These are phyloP conservation scores for Bipolaris zeicola DNA, from an alignment of 2,329 filamentous ascomycete genomes.

Conservation along the genomic window DNA sequence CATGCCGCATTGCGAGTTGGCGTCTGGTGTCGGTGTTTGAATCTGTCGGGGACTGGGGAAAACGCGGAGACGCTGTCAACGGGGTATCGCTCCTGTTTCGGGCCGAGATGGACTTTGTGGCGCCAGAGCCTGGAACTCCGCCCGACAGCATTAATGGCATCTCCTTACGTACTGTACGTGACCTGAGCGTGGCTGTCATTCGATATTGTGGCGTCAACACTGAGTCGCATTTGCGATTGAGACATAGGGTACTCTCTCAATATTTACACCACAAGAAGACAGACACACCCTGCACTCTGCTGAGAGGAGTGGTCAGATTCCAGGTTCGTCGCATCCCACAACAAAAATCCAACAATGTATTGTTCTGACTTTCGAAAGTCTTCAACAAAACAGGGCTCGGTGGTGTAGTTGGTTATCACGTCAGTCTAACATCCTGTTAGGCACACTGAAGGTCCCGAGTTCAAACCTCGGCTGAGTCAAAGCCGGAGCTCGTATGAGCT, in stretches of 20 bases:
- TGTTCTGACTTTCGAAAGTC: too few species aligned
- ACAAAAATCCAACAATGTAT: too few species aligned
- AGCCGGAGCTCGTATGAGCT: conserved; percentile 3
- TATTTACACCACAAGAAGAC: too few species aligned
- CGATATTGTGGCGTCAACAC: neutral
- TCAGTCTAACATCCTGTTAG: conserved; percentile 50
- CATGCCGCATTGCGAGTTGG: conserved; percentile 18
- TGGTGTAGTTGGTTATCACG: conserved; percentile 56
- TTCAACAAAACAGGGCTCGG: conserved; percentile 26
- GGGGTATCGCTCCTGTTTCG: conserved; percentile 12
- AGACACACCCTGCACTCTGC: too few species aligned
- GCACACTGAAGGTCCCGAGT: conserved; percentile 21
- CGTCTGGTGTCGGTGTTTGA: conserved; percentile 21
- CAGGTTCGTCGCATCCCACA: too few species aligned
- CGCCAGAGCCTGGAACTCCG: neutral
- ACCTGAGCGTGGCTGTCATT: neutral
- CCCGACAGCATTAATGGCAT: neutral
- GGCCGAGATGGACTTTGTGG: conserved; percentile 1
- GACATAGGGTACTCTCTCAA: too few species aligned
- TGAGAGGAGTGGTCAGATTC: too few species aligned
- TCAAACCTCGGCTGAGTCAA: conserved; percentile 27
- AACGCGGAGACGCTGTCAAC: conserved; percentile 15
- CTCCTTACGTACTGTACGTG: neutral
- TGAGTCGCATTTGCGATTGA: too few species aligned
- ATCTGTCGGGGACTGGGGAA: conserved; percentile 15